phyloP scores from a whole-genome alignment of 169 alveolate species.

The Amoebophrya sp. region DNA sequence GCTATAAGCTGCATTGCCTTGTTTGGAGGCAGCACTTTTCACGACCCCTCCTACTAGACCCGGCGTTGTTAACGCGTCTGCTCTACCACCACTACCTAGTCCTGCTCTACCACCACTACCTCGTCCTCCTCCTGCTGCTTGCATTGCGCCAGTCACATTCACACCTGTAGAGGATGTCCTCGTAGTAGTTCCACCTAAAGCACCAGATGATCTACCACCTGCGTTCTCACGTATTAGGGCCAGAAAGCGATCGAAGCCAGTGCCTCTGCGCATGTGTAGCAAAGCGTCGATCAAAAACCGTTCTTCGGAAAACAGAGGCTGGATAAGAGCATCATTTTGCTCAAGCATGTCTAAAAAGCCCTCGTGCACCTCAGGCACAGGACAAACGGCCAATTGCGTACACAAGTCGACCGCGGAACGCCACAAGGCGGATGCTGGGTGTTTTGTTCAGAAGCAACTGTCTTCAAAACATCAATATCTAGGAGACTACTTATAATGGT shows the following conservation, averaged over 20 bases:
- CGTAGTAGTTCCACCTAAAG: too few relatives aligned
- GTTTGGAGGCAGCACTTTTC: not conserved
- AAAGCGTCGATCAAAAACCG: not conserved
- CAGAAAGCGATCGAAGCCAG: not conserved
- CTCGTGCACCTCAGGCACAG: not conserved
- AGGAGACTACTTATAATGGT: not conserved
- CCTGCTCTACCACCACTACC: too few relatives aligned
- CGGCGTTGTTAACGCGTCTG: too few relatives aligned
- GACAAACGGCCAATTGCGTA: not conserved
- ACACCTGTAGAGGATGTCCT: too few relatives aligned
- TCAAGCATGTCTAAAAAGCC: not conserved
- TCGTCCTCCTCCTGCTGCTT: too few relatives aligned
- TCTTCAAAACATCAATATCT: not conserved
- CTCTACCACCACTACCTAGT: too few relatives aligned
- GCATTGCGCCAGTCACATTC: too few relatives aligned
- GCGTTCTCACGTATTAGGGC: not conserved
- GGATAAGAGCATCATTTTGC: not conserved
- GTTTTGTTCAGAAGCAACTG: not conserved
- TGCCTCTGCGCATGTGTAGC: not conserved
- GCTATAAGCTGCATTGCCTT: not conserved
- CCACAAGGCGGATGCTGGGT: not conserved
- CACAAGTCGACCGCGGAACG: not conserved
- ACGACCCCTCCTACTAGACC: too few relatives aligned
- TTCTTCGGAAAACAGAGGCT: not conserved
- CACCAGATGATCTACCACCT: too few relatives aligned